Conservation (phyloP, 495 filamentous ascomycete species). For the Cercophora sp. region DNA sequence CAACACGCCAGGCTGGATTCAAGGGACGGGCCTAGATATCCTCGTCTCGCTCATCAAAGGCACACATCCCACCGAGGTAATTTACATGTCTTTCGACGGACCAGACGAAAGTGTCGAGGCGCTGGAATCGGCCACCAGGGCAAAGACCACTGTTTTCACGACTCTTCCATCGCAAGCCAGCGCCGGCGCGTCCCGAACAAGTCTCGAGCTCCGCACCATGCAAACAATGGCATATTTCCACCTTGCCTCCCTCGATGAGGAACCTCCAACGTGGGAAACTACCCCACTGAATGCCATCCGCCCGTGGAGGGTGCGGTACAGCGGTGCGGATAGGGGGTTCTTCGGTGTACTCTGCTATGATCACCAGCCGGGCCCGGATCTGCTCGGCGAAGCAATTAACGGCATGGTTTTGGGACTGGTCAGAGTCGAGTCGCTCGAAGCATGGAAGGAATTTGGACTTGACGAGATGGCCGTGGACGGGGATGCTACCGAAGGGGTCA, state of each 20-base stretch:
- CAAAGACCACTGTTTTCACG: constrained; percentile 28
- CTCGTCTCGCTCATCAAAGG: constrained; percentile 57
- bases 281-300: constrained; percentile 34
- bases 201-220: constrained; percentile 70
- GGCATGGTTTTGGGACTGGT: constrained; percentile 41
- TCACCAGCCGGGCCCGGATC: constrained; percentile 35
- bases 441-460: constrained; percentile 23
- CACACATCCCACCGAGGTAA: constrained; percentile 52
- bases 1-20: constrained; percentile 81
- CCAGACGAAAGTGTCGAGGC: constrained; percentile 60
- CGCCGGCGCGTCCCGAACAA: constrained; percentile 59
- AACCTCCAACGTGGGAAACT: constrained; percentile 29
- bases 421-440: constrained; percentile 29
- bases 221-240: constrained; percentile 80
- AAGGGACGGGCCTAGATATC: constrained; percentile 68
- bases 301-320: constrained; percentile 41
- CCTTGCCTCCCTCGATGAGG: constrained; percentile 12
- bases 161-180: constrained; percentile 57
- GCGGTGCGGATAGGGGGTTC: constrained; percentile 27
- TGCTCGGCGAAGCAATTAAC: constrained; percentile 43
- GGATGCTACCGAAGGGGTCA: constrained; percentile 1
- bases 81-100: constrained; percentile 72
- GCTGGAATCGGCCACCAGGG: constrained; percentile 42
- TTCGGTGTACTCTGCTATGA: constrained; percentile 45
- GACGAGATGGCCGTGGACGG: constrained; percentile 17